phyloP scores from a whole-genome alignment of 768 basidiomycete species.

The Tubosaeta sp. region DNA sequence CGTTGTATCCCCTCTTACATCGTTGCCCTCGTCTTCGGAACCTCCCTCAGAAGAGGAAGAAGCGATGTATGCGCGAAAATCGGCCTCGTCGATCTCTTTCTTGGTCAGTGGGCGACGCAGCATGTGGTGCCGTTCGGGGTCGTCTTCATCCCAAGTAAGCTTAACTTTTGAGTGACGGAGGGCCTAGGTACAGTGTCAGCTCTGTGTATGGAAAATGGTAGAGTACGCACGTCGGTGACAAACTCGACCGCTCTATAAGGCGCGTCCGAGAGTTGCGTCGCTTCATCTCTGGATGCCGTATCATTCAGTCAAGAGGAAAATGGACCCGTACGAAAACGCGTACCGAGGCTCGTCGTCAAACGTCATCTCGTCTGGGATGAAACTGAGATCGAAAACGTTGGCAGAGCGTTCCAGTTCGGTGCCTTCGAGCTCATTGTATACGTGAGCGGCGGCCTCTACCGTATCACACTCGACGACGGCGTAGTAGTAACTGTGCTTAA shows the following conservation, averaged over 20 bases:
- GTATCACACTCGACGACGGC: constrained; percentile 89
- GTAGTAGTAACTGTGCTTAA: constrained; percentile 77
- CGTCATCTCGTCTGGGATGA: constrained; percentile 83
- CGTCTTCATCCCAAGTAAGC: constrained; percentile 98
- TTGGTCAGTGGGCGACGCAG: constrained; percentile 74
- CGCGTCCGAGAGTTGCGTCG: constrained; percentile 55
- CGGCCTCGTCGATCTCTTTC: constrained; percentile 87
- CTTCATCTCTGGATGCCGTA: constrained; percentile 65
- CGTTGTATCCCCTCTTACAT: background rate
- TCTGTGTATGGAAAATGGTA: background rate
- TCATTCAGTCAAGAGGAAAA: background rate
- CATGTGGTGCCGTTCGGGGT: constrained; percentile 76
- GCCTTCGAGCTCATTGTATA: constrained; percentile 84
- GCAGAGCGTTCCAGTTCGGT: constrained; percentile 96
- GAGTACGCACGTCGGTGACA: constrained; percentile 74
- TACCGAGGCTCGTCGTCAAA: constrained; percentile 79
- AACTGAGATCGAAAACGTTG: constrained; percentile 93
- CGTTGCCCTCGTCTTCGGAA: constrained; percentile 28
- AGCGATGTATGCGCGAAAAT: constrained; percentile 79
- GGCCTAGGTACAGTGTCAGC: constrained; percentile 48
- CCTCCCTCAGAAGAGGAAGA: constrained; percentile 63
- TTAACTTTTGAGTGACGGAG: constrained; percentile 97
- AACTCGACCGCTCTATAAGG: constrained; percentile 81
- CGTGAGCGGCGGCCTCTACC: constrained; percentile 67
- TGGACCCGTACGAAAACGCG: background rate